A percentile compares a stretch with the other conserved stretches of the same genome.
Evolutionary conservation across 805 yeast genomes (phyloP).

Genomic region (Kluyveromyces wickerhamii): DNA sequence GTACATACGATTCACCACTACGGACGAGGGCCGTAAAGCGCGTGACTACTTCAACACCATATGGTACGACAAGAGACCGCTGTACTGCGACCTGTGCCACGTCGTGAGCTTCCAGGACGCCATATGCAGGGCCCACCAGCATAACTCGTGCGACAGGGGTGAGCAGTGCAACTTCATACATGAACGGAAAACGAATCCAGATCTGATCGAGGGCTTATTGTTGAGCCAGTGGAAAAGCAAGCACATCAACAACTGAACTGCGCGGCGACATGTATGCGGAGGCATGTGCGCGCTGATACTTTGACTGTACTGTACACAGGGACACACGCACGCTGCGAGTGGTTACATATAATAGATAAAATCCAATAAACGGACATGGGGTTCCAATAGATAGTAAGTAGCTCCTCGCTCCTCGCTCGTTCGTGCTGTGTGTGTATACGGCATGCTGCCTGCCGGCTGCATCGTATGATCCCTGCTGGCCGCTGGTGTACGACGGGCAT

Average conservation of each 20-base stretch:
- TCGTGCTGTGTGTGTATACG: too few relatives aligned
- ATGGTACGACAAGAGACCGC: conserved; percentile 77
- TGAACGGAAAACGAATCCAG: conserved; percentile 46
- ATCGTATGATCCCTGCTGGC: too few relatives aligned
- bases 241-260: not conserved
- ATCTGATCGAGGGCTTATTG: conserved; percentile 34
- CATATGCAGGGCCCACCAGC: conserved; percentile 64
- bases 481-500: too few relatives aligned
- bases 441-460: too few relatives aligned
- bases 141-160: conserved; percentile 62
- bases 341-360: too few relatives aligned
- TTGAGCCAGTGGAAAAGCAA: conserved; percentile 1
- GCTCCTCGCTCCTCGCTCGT: too few relatives aligned
- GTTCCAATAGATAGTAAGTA: too few relatives aligned
- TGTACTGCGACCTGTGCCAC: conserved; percentile 73
- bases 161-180: conserved; percentile 86
- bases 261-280: not conserved
- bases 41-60: conserved; percentile 57
- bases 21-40: conserved; percentile 53
- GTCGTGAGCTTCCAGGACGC: conserved; percentile 64
- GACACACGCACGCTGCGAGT: too few relatives aligned
- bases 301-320: too few relatives aligned
- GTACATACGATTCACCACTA: conserved; percentile 51
- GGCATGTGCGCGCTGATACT: too few relatives aligned
- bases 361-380: too few relatives aligned